Conservation (phyloP, 2,329 filamentous ascomycete genomes). For the Graphilbum sp. region DNA sequence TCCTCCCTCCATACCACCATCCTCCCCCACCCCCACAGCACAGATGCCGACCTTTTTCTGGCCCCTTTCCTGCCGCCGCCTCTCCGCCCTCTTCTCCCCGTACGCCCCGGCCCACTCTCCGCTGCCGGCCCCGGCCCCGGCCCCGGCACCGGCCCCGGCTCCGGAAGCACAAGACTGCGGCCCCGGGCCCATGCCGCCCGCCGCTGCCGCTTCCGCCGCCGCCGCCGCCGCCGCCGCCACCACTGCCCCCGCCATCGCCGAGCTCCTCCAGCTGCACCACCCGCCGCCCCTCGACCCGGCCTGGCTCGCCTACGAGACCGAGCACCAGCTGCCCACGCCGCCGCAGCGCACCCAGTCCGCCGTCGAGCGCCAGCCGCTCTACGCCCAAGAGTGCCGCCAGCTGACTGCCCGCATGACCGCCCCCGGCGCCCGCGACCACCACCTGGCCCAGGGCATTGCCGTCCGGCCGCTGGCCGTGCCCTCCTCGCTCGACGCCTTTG, state of each 20-base stretch:
- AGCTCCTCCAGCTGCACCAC: constrained; percentile 14
- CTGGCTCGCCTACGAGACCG: constrained; percentile 23
- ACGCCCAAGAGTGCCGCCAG: constrained; percentile 23
- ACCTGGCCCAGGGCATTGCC: constrained; percentile 19
- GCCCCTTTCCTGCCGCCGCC: too few relatives aligned
- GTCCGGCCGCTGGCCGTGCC: constrained; percentile 14
- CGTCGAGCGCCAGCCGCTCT: constrained; percentile 20
- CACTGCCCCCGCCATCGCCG: constrained; percentile 4
- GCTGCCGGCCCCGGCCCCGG: too few relatives aligned
- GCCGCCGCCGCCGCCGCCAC: not conserved
- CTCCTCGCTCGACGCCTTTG: constrained; percentile 17
- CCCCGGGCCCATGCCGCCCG: too few relatives aligned
- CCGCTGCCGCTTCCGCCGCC: too few relatives aligned
- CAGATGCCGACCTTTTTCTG: too few relatives aligned
- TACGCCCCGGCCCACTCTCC: too few relatives aligned
- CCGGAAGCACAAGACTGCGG: too few relatives aligned
- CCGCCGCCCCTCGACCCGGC: constrained; percentile 22
- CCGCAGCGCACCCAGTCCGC: constrained; percentile 12
- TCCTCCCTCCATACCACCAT: too few relatives aligned
- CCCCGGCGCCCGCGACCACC: constrained; percentile 18
- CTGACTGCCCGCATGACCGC: constrained; percentile 20
- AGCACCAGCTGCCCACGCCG: constrained; percentile 11
- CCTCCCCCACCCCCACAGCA: too few relatives aligned
- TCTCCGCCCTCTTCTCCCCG: too few relatives aligned
- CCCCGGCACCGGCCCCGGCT: too few relatives aligned